Evolutionary conservation across 164 flowering plant genomes (phyloP), one percentile per base, ranked within the genome.

Genomic region (Dillenia turbinata): DNA sequence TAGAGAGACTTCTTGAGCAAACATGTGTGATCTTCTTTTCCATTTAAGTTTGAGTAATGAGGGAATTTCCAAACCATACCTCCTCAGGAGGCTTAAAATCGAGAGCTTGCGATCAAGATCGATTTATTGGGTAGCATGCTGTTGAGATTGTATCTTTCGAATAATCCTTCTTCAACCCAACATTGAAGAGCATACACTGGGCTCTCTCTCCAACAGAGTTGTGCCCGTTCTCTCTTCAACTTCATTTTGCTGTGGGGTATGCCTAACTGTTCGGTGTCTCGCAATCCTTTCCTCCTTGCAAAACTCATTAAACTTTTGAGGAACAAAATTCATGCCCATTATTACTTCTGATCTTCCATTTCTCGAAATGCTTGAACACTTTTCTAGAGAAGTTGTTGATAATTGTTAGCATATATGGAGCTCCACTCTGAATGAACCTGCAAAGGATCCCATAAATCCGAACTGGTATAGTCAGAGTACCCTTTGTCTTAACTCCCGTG

Each of bases 371-470:
- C 9, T 50, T 14, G 53, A 50, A 50, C 9, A 22, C 49, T 15
- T 33, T 52, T 26, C 52, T 52, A 5, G 58, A 60, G 57, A 45
- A 44, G 54, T 66, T 64, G 60, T 60, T 58, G 46, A 66, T 54
- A 12, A 66, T 12, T 3, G 70, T 48, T 12, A 66, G 9, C 6
- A 52, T 12, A 19, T 60, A 66, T 1, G n/a, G 17, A 8, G 9
- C 48, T 9, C 54, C 49, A 7, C 69, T 63, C 9, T 9, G 56
- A 59, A 1, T 45, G 9, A 12, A 49, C 47, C 8, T 16, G n/a
- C 9, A 47, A 9, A 43, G 62, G 68, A 1, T 48, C 68, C 59
- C 62, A 65, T 22, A 66, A 12, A 66, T 66, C 64, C 9, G 58
- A 59, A 52, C 58, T 57, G 47, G 47, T 49, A 24, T 64, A 66